phyloP scores from a whole-genome alignment of 2,329 filamentous ascomycete genomes.

The Trichoderma sp. region DNA sequence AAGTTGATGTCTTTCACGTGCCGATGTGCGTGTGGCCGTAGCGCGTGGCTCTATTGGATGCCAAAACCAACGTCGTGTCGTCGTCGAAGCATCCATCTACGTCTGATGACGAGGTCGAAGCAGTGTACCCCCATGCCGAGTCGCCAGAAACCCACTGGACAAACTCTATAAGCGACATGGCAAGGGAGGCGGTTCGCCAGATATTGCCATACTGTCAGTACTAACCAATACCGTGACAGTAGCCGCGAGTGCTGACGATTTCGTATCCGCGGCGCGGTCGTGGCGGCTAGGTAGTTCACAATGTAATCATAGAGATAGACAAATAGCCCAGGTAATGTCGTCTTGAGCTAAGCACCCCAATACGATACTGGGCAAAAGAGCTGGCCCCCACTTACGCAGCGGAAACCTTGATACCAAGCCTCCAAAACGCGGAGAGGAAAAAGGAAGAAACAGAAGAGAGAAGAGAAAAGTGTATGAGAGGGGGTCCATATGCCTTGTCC shows the following conservation, averaged over 20 bases:
- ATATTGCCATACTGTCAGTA: not conserved
- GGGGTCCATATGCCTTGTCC: not conserved
- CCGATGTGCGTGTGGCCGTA: not conserved
- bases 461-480: not conserved
- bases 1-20: not conserved
- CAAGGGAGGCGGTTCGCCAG: not conserved
- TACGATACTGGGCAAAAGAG: not conserved
- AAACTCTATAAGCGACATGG: not conserved
- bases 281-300: not conserved
- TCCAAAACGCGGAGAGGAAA: not conserved
- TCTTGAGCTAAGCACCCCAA: not conserved
- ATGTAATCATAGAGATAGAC: not conserved
- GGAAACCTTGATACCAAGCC: not conserved
- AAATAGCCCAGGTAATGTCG: not conserved
- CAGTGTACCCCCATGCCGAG: not conserved
- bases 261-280: constrained; percentile 7
- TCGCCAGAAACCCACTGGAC: not conserved
- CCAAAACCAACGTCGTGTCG: not conserved
- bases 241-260: not conserved
- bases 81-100: not conserved
- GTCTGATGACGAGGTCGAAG: not conserved
- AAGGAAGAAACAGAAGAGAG: not conserved
- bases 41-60: not conserved
- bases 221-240: not conserved
- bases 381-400: not conserved